Evolutionary conservation across 106 monocot species (phyloP).

Genomic region (Dioscorea dumetorum): DNA sequence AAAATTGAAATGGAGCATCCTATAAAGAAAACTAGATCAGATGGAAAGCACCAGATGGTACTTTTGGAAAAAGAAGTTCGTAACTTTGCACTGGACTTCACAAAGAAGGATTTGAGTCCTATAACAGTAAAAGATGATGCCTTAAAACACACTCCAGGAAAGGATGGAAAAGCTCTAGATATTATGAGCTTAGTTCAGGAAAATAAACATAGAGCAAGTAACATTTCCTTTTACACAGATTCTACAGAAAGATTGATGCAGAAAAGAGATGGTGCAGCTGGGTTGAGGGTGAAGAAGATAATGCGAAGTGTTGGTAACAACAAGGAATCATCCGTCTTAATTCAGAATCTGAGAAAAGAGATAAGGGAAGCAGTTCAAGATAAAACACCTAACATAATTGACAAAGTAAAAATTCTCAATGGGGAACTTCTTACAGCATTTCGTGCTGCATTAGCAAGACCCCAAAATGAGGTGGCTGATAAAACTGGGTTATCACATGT

Average conservation of each 20-base stretch:
- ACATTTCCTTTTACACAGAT: constrained; percentile 2
- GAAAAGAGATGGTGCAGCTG: constrained; percentile 31
- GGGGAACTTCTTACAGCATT: constrained; percentile 76
- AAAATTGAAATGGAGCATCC: constrained; percentile 4
- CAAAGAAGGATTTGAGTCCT: constrained; percentile 2
- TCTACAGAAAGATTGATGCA: constrained; percentile 6
- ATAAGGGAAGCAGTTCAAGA: constrained; percentile 52
- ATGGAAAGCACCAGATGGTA: constrained; percentile 12
- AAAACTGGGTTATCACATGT: constrained; percentile 22
- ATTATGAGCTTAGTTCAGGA: constrained; percentile 83
- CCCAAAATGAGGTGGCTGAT: constrained; percentile 13
- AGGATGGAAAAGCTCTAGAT: constrained; percentile 25
- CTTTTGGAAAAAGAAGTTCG: constrained; percentile 8
- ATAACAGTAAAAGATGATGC: neutral
- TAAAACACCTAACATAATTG: constrained; percentile 23
- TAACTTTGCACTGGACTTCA: constrained; percentile 8
- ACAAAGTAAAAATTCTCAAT: constrained; percentile 43
- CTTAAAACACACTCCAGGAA: constrained; percentile 6
- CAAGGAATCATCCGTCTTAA: constrained; percentile 43
- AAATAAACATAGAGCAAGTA: constrained; percentile 4
- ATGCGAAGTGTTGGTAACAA: constrained; percentile 48
- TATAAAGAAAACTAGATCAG: constrained; percentile 34
- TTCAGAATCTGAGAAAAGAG: constrained; percentile 74
- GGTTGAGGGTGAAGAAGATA: constrained; percentile 81
- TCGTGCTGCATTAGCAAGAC: constrained; percentile 55